Conservation (phyloP, 1,139 yeast species). For the Taphrina confusa region DNA sequence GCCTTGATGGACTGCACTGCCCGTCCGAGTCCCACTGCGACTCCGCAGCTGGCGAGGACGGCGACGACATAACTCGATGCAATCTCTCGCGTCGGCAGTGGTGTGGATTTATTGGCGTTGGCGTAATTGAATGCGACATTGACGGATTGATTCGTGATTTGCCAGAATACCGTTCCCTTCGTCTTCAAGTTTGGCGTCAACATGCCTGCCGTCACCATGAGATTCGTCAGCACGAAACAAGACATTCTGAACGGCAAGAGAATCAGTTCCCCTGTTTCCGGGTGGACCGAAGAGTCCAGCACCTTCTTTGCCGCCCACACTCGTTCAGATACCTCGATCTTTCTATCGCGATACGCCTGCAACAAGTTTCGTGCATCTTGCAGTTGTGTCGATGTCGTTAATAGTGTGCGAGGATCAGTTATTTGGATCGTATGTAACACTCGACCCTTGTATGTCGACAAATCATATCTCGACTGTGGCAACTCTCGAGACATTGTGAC, state of each 20-base stretch:
- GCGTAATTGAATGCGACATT: conserved; percentile 97
- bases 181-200: conserved; percentile 89
- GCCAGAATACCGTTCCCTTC: conserved; percentile 93
- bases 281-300: conserved; percentile 42
- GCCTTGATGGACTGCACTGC: conserved; percentile 74
- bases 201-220: conserved; percentile 97
- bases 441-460: conserved; percentile 84
- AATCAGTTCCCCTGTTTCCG: conserved; percentile 84
- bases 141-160: conserved; percentile 90
- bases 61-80: conserved; percentile 79
- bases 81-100: conserved; percentile 74
- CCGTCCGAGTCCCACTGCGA: conserved; percentile 87
- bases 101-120: conserved; percentile 92
- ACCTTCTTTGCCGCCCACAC: conserved; percentile 84
- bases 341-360: conserved; percentile 73
- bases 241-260: conserved; percentile 95
- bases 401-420: conserved; percentile 58
- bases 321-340: conserved; percentile 58
- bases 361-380: conserved; percentile 64
- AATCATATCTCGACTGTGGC: conserved; percentile 57
- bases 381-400: conserved; percentile 67
- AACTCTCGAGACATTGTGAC: conserved; percentile 4
- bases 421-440: conserved; percentile 52
- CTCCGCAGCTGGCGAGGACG: conserved; percentile 91
- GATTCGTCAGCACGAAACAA: conserved; percentile 84